These are phyloP conservation scores for Sedum album DNA, from an alignment of 164 flowering plant species.

Conservation along the genomic window DNA sequence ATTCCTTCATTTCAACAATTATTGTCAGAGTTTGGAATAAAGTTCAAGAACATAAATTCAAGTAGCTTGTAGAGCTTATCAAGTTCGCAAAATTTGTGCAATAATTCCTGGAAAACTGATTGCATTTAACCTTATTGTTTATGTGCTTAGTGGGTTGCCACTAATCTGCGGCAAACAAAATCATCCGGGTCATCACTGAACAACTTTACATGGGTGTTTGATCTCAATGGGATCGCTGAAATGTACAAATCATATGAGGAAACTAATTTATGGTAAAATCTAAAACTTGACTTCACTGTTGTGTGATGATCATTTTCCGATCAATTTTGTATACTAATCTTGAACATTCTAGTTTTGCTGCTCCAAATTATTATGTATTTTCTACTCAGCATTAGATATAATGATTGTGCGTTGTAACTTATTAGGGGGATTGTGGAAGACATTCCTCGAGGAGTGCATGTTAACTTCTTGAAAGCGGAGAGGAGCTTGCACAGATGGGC, in stretches of 20 bases:
- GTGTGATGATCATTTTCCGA: background rate
- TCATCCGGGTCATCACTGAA: conserved; percentile 34
- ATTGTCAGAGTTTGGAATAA: background rate
- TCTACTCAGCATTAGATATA: background rate
- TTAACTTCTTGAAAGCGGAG: conserved; percentile 89
- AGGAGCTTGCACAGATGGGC: conserved; percentile 96
- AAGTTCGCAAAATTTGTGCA: too few relatives aligned
- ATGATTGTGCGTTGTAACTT: background rate
- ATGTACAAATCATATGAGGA: conserved; percentile 90
- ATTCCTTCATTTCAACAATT: background rate
- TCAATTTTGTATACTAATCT: too few relatives aligned
- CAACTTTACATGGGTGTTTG: conserved; percentile 75
- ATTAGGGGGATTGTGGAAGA: conserved; percentile 83
- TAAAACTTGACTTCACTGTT: background rate
- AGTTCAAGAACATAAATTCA: too few relatives aligned
- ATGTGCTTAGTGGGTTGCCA: conserved; percentile 76
- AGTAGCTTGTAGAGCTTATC: too few relatives aligned
- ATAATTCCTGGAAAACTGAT: too few relatives aligned
- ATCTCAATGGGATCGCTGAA: conserved; percentile 75
- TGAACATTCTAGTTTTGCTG: background rate
- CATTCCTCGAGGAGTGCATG: conserved; percentile 80
- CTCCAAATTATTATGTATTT: background rate
- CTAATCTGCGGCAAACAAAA: conserved; percentile 58
- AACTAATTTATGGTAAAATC: conserved; percentile 70
- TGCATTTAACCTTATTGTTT: conserved; percentile 7